Conservation (phyloP, 2,329 filamentous ascomycete genomes). For the Colletotrichum chrysophilum region DNA sequence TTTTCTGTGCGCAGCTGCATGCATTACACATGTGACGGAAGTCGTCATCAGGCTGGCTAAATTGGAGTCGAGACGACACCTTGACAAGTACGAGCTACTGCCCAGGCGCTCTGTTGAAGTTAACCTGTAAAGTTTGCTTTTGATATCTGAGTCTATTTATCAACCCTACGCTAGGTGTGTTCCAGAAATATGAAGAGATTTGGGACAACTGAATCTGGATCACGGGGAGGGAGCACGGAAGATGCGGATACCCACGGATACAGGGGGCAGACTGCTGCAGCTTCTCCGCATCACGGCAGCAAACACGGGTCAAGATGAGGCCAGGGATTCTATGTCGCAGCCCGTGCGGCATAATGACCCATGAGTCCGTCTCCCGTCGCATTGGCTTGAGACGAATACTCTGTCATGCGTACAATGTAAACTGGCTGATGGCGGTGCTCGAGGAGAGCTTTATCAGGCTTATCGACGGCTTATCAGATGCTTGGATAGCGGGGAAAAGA, state of each 20-base stretch:
- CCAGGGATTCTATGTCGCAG: not conserved
- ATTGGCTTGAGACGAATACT: not conserved
- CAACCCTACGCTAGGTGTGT: not conserved
- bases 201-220: not conserved
- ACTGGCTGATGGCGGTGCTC: not conserved
- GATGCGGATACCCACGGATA: not conserved
- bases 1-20: not conserved
- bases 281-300: constrained; percentile 1
- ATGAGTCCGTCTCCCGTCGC: not conserved
- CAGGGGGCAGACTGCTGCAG: not conserved
- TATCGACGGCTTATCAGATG: constrained; percentile 1
- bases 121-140: not conserved
- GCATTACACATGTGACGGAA: not conserved
- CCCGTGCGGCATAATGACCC: not conserved
- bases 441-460: constrained; percentile 1
- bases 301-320: not conserved
- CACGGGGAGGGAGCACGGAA: not conserved
- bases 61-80: not conserved
- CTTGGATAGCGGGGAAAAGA: not conserved
- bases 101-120: not conserved
- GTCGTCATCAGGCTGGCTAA: not conserved
- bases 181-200: not conserved
- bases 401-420: not conserved
- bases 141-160: not conserved
- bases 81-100: not conserved